Evolutionary conservation across 1,284 basidiomycete genomes (phyloP).

Genomic region (Leccinum pachyderme): DNA sequence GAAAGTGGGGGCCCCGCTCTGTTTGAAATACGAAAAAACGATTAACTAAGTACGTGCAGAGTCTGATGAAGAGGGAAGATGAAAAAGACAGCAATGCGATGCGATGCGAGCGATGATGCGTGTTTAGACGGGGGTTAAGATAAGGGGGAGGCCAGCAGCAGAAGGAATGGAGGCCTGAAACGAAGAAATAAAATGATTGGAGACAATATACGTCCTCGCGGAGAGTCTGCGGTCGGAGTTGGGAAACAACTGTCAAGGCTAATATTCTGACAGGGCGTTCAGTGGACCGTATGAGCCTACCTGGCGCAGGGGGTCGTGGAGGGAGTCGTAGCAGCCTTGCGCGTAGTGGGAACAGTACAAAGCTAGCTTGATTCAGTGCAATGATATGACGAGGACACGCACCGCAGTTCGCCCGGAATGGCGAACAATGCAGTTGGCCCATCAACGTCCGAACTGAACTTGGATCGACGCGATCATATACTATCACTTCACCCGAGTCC

Average conservation of each 20-base stretch:
- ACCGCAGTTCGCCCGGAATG: conserved; percentile 28
- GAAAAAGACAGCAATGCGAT: conserved; percentile 37
- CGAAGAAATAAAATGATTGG: conserved; percentile 26
- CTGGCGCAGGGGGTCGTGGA: not conserved
- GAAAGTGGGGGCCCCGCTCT: not conserved
- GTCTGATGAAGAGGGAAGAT: conserved; percentile 17
- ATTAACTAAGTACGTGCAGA: conserved; percentile 29
- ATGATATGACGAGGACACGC: conserved; percentile 29
- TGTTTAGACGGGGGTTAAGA: conserved; percentile 35
- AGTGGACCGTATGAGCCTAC: not conserved
- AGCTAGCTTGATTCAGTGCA: conserved; percentile 25
- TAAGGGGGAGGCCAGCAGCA: conserved; percentile 20
- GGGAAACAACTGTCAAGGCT: conserved; percentile 27
- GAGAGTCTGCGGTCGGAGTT: conserved; percentile 36
- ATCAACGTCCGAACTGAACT: conserved; percentile 9
- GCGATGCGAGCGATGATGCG: conserved; percentile 32
- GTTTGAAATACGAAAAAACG: conserved; percentile 22
- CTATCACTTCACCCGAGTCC: not conserved
- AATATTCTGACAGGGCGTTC: conserved; percentile 18
- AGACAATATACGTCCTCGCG: conserved; percentile 33
- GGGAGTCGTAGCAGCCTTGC: not conserved
- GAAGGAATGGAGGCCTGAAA: conserved; percentile 20
- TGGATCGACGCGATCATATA: conserved; percentile 22
- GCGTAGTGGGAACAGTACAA: not conserved
- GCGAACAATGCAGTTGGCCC: conserved; percentile 27